Conservation (phyloP, 169 alveolate species). For the Plasmodium knowlesi region DNA sequence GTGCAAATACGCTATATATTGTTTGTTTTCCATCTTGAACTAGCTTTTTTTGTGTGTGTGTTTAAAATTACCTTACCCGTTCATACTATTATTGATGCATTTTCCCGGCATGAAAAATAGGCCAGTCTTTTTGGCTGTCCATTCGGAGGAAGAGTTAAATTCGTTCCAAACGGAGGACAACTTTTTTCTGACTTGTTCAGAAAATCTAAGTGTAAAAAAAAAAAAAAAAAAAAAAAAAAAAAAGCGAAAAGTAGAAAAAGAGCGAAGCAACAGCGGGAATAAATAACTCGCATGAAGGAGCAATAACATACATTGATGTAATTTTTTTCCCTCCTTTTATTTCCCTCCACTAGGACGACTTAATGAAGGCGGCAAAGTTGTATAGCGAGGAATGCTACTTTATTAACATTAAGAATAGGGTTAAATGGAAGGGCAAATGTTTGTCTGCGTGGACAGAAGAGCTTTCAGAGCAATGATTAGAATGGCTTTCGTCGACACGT, state of each 20-base stretch:
- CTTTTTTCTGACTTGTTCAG: slow-evolving; percentile 47
- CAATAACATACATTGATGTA: background rate
- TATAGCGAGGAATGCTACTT: slow-evolving; percentile 35
- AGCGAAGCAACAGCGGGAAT: background rate
- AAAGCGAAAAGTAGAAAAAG: background rate
- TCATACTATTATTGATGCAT: background rate
- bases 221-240: background rate
- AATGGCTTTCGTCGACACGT: background rate
- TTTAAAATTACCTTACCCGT: background rate
- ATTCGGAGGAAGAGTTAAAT: slow-evolving; percentile 38
- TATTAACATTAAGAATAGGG: slow-evolving; percentile 53
- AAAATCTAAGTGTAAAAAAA: slow-evolving; percentile 35
- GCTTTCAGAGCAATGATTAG: background rate
- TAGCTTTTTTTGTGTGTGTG: background rate
- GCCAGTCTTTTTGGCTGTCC: slow-evolving; percentile 13
- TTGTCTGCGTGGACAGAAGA: background rate
- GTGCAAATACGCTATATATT: background rate
- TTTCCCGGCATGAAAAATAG: background rate
- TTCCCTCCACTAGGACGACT: slow-evolving; percentile 6
- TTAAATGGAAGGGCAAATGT: background rate
- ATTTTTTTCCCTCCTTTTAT: background rate
- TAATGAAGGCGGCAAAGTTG: slow-evolving; percentile 45
- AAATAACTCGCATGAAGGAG: background rate
- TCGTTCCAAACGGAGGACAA: slow-evolving; percentile 23
- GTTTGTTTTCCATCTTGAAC: background rate